Evolutionary conservation across 306 rosid genomes (phyloP), one percentile per base, ranked within the genome.

Genomic region (Sesbania bispinosa): DNA sequence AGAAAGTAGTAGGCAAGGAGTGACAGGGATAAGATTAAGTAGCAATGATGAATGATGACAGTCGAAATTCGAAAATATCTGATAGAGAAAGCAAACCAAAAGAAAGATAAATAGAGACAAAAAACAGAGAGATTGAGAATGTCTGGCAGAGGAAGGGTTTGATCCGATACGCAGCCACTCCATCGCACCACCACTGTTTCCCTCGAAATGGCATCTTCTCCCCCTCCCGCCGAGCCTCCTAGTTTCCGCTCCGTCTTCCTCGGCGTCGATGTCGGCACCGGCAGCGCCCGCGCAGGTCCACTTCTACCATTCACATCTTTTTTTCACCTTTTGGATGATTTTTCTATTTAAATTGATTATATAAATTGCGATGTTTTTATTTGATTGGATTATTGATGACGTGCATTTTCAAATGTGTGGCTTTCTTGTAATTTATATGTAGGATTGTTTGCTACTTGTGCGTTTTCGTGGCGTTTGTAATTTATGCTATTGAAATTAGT

Each of bases 211-310:
- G 43, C 86, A 58, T 62, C 81, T 45, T 2, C 69, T 45, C 4
- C 74, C 53, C 0, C 80, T 23, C 16, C 74, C 74, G 35, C 26
- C n/a, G 62, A 53, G 27, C 32, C 67, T 51, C 38, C 11, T 54
- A 85, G 86, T 36, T 33, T 19, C 51, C 89, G 88, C 62, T 64
- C 86, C 10, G 75, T 90, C 59, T 94, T 87, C 84, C 92, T 94
- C 62, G 97, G 98, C 45, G 85, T 94, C 59, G 97, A 94, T 73
- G 98, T 90, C 19, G 97, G 98, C 77, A 94, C 96, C 39, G 97
- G 94, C 69, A 94, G 96, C 77, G 97, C 98, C 35, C 96, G 96
- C 16, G 98, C 98, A 67, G 98, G 98, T 93, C 16, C 74, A 3
- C 41, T 60, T 36, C 68, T 60, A 4, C 74, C 51, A 21, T 50